Evolutionary conservation across 179 eudicot genomes (phyloP), one percentile per base, ranked within the genome.

Genomic region (Camellia oleifera): DNA sequence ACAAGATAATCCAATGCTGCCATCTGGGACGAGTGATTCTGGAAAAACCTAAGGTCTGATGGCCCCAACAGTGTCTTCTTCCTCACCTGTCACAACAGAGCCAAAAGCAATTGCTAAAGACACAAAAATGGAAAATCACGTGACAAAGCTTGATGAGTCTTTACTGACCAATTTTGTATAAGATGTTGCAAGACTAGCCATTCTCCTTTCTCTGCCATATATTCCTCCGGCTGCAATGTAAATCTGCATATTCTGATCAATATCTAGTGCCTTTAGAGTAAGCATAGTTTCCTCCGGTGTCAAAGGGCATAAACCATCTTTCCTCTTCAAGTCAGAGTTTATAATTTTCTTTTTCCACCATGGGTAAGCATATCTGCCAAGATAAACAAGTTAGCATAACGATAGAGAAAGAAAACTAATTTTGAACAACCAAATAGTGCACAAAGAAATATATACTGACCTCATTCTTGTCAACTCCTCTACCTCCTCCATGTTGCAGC

Each of bases 311-410:
- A 89, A 88, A 32, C 93, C 93, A 72, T 90, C 93, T 74, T 85
- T 89, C 80, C 93, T 85, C 80, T 90, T 90, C 83, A 90, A 80
- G 48, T 89, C 92, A 67, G 93, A 90, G 78, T 89, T 90, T 82
- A 90, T 90, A 40, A 90, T 90, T 73, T 90, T 90, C 82, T 90
- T 92, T 74, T 90, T 90, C 93, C 93, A 90, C 93, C 93, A 90
- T 15, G 93, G 93, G 83, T 90, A 90, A 56, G 93, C 93, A 79
- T 90, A 90, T 86, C 93, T 90, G 82, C 15, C 18, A 83, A 48
- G 66, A 56, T 40, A 60, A 54, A 46, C 3, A 60, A 61, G 79
- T 78, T 70, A 80, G 68, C 58, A 57, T 56, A 20, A 20, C 23
- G 63, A 53, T 56, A 56, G 42, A 68, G 48, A 45, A 44, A 1